Percentiles rank a stretch among this genome's conserved stretches.
Evolutionary conservation across 2,329 filamentous ascomycete genomes (phyloP).

Genomic region (Ascochyta lentis): DNA sequence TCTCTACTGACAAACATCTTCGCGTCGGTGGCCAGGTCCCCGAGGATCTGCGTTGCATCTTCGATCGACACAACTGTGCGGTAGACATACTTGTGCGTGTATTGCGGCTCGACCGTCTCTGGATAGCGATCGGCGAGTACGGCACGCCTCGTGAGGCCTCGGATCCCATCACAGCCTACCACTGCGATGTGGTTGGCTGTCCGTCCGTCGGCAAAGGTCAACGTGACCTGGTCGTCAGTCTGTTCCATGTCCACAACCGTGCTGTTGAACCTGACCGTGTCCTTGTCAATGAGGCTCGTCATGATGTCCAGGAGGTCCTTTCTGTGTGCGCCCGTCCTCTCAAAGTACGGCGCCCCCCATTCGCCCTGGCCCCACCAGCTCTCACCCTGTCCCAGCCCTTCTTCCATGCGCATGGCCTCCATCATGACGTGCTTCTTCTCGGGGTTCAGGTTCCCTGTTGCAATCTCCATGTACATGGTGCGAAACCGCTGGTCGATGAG

Average conservation of each 20-base stretch:
- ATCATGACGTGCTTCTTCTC: slow-evolving; percentile 51
- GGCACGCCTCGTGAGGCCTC: slow-evolving; percentile 31
- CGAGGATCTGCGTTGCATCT: slow-evolving; percentile 48
- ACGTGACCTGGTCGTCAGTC: slow-evolving; percentile 44
- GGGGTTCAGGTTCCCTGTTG: slow-evolving; percentile 48
- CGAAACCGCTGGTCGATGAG: slow-evolving; percentile 50
- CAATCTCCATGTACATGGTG: slow-evolving; percentile 48
- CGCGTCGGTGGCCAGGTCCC: slow-evolving; percentile 34
- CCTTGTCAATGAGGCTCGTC: slow-evolving; percentile 52
- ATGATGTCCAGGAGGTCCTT: slow-evolving; percentile 53
- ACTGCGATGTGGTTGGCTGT: slow-evolving; percentile 48
- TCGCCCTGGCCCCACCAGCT: slow-evolving; percentile 47
- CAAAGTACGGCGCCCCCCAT: slow-evolving; percentile 49
- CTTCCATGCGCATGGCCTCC: slow-evolving; percentile 50
- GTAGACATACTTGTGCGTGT: slow-evolving; percentile 36
- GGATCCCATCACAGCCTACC: slow-evolving; percentile 58
- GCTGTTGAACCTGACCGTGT: slow-evolving; percentile 33
- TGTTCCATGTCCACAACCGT: slow-evolving; percentile 39
- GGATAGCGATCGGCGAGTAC: slow-evolving; percentile 23
- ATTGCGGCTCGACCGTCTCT: slow-evolving; percentile 29
- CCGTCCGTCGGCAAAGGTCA: slow-evolving; percentile 48
- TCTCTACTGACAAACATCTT: slow-evolving; percentile 34
- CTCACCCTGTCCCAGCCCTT: slow-evolving; percentile 49
- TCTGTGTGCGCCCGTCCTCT: slow-evolving; percentile 52
- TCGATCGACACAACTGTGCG: slow-evolving; percentile 41